Conservation (phyloP, 805 yeast species). For the Metschnikowia koreensis region DNA sequence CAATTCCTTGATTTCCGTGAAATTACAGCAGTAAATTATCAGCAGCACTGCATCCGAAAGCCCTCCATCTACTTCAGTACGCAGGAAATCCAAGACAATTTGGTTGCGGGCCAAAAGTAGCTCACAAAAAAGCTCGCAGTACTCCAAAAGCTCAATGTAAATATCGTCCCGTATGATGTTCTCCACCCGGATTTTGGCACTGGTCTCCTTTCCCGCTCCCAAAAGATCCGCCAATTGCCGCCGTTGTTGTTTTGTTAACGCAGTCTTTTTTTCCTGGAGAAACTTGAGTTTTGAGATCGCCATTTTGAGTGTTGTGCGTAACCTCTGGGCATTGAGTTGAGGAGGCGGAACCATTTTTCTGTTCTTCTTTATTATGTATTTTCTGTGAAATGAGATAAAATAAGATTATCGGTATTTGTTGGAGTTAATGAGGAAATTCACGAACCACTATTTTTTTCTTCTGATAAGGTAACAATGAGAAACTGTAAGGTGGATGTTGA, state of each 20-base stretch:
- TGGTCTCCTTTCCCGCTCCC: conserved; percentile 68
- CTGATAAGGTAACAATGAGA: too few species aligned
- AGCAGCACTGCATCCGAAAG: conserved; percentile 73
- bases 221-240: conserved; percentile 69
- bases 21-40: conserved; percentile 65
- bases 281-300: conserved; percentile 68
- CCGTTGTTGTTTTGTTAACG: conserved; percentile 72
- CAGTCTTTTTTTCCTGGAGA: conserved; percentile 71
- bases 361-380: neutral
- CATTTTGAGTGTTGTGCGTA: conserved; percentile 55
- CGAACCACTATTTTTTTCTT: neutral
- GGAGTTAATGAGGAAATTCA: neutral
- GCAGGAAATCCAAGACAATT: conserved; percentile 46
- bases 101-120: conserved; percentile 71
- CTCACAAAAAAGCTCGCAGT: conserved; percentile 80
- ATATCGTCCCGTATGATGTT: conserved; percentile 81
- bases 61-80: conserved; percentile 52
- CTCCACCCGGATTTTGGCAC: conserved; percentile 82
- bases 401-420: neutral
- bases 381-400: neutral
- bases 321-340: conserved; percentile 31
- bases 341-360: conserved; percentile 20
- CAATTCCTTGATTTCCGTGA: conserved; percentile 76
- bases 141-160: conserved; percentile 73
- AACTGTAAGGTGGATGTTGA: too few species aligned